These are phyloP conservation scores for Boletales sp. DNA, from an alignment of 768 basidiomycete genomes.

Conservation along the genomic window DNA sequence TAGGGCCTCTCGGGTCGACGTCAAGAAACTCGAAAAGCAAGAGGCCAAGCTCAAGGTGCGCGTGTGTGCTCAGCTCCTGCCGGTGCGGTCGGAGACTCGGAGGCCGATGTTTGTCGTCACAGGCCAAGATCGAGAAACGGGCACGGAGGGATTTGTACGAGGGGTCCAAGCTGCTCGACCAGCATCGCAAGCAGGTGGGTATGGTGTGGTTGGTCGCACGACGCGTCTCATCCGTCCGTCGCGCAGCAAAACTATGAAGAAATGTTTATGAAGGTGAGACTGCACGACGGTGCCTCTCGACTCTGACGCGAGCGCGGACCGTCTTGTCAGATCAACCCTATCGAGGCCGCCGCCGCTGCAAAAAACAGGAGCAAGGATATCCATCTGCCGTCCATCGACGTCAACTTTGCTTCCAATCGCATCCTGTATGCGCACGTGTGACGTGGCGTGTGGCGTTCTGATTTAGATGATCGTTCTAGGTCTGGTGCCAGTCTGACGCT, in stretches of 20 bases:
- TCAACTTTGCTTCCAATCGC: slow-evolving; percentile 92
- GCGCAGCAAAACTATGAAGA: slow-evolving; percentile 93
- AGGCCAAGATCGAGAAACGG: slow-evolving; percentile 99
- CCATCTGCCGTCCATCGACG: slow-evolving; percentile 91
- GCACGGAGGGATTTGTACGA: slow-evolving; percentile 87
- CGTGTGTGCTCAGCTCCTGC: too few species aligned
- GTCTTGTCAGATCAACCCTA: slow-evolving; percentile 73
- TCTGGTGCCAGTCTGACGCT: slow-evolving; percentile 85
- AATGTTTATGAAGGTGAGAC: slow-evolving; percentile 92
- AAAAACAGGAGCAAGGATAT: slow-evolving; percentile 99
- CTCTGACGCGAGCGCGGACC: slow-evolving; percentile 79
- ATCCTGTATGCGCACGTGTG: slow-evolving; percentile 58
- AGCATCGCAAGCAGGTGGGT: slow-evolving; percentile 82
- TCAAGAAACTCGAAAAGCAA: slow-evolving; percentile 94
- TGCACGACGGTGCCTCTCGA: too few species aligned
- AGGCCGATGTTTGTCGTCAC: neutral
- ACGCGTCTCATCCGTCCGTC: neutral
- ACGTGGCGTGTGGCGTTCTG: neutral
- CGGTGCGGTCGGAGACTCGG: too few species aligned
- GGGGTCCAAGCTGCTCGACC: slow-evolving; percentile 91
- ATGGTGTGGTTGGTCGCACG: too few species aligned
- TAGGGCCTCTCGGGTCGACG: slow-evolving; percentile 87
- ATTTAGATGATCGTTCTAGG: slow-evolving; percentile 36
- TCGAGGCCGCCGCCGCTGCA: slow-evolving; percentile 69
- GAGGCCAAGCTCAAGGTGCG: slow-evolving; percentile 89